phyloP scores from a whole-genome alignment of 306 rosid species.

The Begonia fuchsioides region DNA sequence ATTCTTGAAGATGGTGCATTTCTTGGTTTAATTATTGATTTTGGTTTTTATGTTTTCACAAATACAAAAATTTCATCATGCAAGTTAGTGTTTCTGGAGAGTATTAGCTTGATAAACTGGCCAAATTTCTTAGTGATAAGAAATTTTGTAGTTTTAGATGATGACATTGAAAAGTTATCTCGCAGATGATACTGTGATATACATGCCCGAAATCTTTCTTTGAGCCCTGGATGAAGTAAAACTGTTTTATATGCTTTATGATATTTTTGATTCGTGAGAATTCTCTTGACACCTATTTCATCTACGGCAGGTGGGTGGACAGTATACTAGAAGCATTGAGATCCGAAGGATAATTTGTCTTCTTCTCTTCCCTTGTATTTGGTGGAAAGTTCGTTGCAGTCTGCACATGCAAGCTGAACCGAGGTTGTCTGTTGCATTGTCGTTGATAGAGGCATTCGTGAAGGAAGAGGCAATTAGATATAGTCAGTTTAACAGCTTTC shows the following conservation, averaged over 20 bases:
- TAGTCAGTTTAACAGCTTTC: too few species aligned
- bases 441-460: too few species aligned
- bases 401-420: too few species aligned
- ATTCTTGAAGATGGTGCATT: constrained; percentile 4
- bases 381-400: too few species aligned
- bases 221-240: not conserved
- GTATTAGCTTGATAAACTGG: not conserved
- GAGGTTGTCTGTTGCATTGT: too few species aligned
- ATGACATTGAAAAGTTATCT: not conserved
- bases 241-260: not conserved
- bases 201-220: not conserved
- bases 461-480: too few species aligned
- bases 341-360: constrained; percentile 17
- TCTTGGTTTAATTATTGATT: constrained; percentile 1
- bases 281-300: not conserved
- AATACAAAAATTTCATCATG: not conserved
- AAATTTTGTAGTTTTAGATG: not conserved
- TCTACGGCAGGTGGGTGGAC: constrained; percentile 67
- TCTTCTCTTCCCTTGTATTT: not conserved
- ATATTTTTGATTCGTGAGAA: not conserved
- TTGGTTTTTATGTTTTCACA: not conserved
- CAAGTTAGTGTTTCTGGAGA: too few species aligned
- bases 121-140: not conserved
- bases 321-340: constrained; percentile 73
- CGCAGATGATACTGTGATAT: not conserved